These are phyloP conservation scores for Pseudonitzschia multiseries DNA, from an alignment of 108 stramenopile species.

Conservation along the genomic window DNA sequence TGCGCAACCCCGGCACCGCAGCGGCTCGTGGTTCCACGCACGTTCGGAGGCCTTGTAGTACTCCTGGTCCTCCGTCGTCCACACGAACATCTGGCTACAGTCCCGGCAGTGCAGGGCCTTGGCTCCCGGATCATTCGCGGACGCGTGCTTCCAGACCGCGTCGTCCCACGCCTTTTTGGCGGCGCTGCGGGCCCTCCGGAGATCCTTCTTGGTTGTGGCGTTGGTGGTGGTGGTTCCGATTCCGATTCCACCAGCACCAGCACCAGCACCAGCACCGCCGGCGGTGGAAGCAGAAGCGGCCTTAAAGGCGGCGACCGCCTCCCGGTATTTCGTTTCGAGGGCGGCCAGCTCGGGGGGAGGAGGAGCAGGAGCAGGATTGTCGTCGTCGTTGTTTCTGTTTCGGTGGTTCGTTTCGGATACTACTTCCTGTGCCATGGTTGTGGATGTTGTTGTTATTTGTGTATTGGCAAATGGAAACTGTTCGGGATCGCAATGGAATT, in stretches of 20 bases:
- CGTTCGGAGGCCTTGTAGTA: constrained; percentile 8
- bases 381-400: too few relatives aligned
- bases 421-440: too few relatives aligned
- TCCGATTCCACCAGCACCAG: too few relatives aligned
- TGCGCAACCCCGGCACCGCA: background rate
- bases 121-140: constrained; percentile 3
- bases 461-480: too few relatives aligned
- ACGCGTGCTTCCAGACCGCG: constrained; percentile 3
- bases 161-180: constrained; percentile 34
- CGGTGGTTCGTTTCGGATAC: too few relatives aligned
- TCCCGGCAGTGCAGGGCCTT: constrained; percentile 28
- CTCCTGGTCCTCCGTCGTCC: background rate
- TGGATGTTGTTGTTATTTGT: too few relatives aligned
- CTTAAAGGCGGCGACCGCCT: constrained; percentile 38
- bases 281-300: too few relatives aligned
- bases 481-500: too few relatives aligned
- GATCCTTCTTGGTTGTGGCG: constrained; percentile 39
- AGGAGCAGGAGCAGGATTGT: too few relatives aligned
- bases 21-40: background rate
- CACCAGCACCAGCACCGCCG: too few relatives aligned
- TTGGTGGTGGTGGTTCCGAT: too few relatives aligned
- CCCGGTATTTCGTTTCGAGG: constrained; percentile 29
- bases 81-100: constrained; percentile 26
- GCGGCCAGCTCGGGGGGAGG: background rate
- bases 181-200: constrained; percentile 39